Base-by-base conservation (phyloP, 768 basidiomycete species). In the Hericium alpestre region DNA sequence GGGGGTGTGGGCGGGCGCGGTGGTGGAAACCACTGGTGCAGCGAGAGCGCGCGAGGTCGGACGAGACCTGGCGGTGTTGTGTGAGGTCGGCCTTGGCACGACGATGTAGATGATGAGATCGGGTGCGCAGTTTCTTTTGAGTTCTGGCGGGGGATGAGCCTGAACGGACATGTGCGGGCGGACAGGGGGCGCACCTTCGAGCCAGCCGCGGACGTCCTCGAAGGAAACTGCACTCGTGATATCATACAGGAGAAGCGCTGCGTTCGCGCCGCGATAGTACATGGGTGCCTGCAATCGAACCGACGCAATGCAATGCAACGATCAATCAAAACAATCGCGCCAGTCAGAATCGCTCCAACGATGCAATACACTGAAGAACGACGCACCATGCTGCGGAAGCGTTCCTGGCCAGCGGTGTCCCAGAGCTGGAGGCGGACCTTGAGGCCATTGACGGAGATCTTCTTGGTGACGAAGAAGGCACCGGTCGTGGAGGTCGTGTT, bases 261-360 rank as follows among this genome's bases (percentile, higher is more conserved):
- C 93, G 68, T 94, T 90, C 65, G 93, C 90, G 69, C 92, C 92
- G 73, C 92, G 84, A 79, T 94, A 94, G 76, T 94, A 95, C 86
- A 95, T 93, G 63, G 90, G 91, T 65, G 93, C 93, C 91, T 91
- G 65, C 51, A 48, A 48, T 48, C 20, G 48, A 57, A 32, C 32
- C 32, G 9, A 10, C 32, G 32, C 32, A 32, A 32, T 32, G 32
- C 32, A 32, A 32, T 32, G 32, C 32, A 32, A 32, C 32, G 32
- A 32, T 32, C 32, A 32, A 32, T 32, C 32, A 32, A 32, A 32
- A 32, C 32, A 7, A 32, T 32, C 32, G 57, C 55, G 16, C 63
- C 56, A 20, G 39, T 18, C 46, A 53, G 60, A 41, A 60, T 58
- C 56, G 55, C 57, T 60, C 37, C 47, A 59, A 50, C 23, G 58